Evolutionary conservation across 768 basidiomycete species (phyloP).

Genomic region (Favolaschia claudopus): DNA sequence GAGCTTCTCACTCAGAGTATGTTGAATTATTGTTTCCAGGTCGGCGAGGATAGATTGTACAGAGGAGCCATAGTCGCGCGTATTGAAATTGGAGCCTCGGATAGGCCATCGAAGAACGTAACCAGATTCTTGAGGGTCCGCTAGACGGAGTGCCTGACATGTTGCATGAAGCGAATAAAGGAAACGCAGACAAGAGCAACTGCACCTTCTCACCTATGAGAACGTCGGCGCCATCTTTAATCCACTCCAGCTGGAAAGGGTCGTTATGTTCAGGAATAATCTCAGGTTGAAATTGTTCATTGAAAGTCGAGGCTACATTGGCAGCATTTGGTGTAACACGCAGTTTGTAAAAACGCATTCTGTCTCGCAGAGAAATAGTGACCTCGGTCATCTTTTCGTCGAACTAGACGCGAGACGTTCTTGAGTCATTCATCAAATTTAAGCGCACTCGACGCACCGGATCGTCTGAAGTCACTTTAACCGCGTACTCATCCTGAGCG

Average conservation of each 20-base stretch:
- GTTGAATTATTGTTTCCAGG: constrained; percentile 71
- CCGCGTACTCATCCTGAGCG: constrained; percentile 59
- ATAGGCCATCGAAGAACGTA: constrained; percentile 88
- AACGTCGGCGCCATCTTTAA: constrained; percentile 61
- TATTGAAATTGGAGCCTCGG: constrained; percentile 83
- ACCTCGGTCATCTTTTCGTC: constrained; percentile 79
- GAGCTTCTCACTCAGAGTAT: constrained; percentile 67
- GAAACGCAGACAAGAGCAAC: neutral
- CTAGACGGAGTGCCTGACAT: constrained; percentile 69
- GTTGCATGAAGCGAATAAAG: constrained; percentile 6
- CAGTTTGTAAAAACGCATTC: constrained; percentile 88
- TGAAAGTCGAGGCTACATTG: constrained; percentile 77
- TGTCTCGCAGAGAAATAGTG: constrained; percentile 74
- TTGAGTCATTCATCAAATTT: too few relatives aligned
- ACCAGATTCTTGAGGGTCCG: constrained; percentile 70
- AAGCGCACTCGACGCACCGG: constrained; percentile 53
- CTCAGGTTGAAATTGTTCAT: constrained; percentile 85
- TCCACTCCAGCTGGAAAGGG: constrained; percentile 86
- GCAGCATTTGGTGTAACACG: constrained; percentile 76
- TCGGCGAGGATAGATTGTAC: constrained; percentile 78
- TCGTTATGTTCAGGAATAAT: constrained; percentile 88
- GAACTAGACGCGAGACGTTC: too few relatives aligned
- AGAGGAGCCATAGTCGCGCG: constrained; percentile 71
- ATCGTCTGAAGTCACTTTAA: constrained; percentile 60
- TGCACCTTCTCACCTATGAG: constrained; percentile 77